Conservation (phyloP, 2,329 filamentous ascomycete species). For the Talaromyces sp. region DNA sequence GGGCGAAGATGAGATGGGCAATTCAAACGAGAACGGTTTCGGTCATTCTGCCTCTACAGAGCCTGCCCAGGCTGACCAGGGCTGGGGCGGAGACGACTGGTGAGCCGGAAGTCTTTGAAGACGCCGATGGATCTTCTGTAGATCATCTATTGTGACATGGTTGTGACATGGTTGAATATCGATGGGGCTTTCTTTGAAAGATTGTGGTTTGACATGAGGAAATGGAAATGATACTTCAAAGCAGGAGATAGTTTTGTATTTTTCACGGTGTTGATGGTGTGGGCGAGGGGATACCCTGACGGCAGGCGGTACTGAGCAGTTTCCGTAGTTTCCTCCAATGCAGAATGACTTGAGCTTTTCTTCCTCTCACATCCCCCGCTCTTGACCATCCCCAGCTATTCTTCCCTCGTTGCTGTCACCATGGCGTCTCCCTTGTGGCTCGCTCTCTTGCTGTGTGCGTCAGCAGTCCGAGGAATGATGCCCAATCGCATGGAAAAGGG, state of each 20-base stretch:
- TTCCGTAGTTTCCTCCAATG: constrained; percentile 1
- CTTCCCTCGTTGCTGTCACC: not conserved
- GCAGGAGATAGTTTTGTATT: not conserved
- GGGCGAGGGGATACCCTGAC: not conserved
- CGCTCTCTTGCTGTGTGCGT: not conserved
- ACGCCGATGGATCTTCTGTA: not conserved
- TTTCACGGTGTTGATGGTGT: not conserved
- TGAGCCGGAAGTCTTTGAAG: not conserved
- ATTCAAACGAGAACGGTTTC: not conserved
- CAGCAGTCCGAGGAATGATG: not conserved
- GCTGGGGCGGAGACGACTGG: not conserved
- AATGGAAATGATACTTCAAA: not conserved
- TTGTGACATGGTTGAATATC: not conserved
- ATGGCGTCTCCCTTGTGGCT: not conserved
- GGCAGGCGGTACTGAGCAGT: not conserved
- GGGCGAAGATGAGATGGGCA: constrained; percentile 17
- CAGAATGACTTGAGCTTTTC: not conserved
- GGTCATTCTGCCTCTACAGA: not conserved
- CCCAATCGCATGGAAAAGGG: constrained; percentile 1
- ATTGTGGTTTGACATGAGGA: not conserved
- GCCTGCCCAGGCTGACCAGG: not conserved
- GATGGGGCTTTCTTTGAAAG: not conserved
- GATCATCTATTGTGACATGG: not conserved
- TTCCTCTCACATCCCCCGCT: not conserved
- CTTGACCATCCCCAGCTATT: not conserved